Base-by-base conservation (phyloP, 139 green algal species). In the Edaphochlamys debaryana region DNA sequence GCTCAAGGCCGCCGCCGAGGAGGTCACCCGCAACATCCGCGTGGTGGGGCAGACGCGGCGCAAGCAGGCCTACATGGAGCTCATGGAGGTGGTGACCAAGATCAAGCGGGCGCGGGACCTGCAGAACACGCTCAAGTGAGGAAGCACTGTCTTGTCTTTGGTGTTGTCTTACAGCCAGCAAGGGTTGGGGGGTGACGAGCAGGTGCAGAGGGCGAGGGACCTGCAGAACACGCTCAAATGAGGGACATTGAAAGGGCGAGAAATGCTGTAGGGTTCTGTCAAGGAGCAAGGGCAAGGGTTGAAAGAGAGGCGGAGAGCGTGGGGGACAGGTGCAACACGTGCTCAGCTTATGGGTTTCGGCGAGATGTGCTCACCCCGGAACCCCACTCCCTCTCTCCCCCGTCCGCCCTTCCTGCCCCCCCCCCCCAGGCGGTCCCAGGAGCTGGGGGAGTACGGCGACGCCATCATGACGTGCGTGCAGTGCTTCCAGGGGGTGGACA, bases 401-500 rank as follows among this genome's bases (percentile, higher is more conserved):
- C n/a, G n/a, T n/a, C n/a, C n/a, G 11, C 6, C 29, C 29, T 66
- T 36, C 17, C 58, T 22, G 6, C 17, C 22, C 6, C 29, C 11
- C 15, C 30, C 69, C 38, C 75, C n/a, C 87, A 92, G 89, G 86
- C 69, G 66, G 25, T 85, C 81, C 4, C 86, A 92, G 56, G 88
- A 93, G 66, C 66, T 78, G 38, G 88, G 88, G 4, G 90, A 94
- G 42, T 93, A 91, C 67, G 76, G 74, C 4, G 87, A 93, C 48
- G 91, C 91, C 42, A 86, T 94, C 45, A 82, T 94, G 85, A 85
- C 91, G 38, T 94, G 91, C 69, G 45, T 92, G 56, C 79, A 93
- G 86, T 86, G 79, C 79, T 91, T 90, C 75, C 87, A 91, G 36
- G 83, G 56, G 29, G 72, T 91, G 69, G 87, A 91, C 15, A 64